Conservation (phyloP, 257 asterid species). For the Solanum habrochaites region DNA sequence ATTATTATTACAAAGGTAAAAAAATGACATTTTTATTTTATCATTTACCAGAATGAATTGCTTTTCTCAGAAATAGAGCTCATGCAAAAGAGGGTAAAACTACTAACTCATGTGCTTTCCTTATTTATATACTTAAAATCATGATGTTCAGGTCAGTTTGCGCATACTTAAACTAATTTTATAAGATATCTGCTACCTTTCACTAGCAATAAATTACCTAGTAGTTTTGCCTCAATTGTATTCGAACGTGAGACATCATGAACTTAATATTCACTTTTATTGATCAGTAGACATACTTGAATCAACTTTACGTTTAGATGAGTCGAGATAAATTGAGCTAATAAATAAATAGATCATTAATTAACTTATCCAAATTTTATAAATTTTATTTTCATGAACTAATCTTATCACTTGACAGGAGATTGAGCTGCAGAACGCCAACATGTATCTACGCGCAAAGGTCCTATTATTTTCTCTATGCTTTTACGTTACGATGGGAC, state of each 20-base stretch:
- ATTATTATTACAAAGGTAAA: not conserved
- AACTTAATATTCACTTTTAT: not conserved
- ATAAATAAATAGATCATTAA: not conserved
- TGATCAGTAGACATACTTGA: not conserved
- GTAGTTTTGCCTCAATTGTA: not conserved
- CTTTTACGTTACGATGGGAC: not conserved
- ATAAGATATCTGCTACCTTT: not conserved
- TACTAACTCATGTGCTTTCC: not conserved
- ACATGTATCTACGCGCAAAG: conserved; percentile 82
- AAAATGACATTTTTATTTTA: not conserved
- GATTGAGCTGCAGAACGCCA: conserved; percentile 77
- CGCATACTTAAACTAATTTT: not conserved
- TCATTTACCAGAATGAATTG: conserved; percentile 52
- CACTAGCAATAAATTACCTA: not conserved
- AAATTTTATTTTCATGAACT: not conserved
- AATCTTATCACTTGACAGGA: conserved; percentile 29
- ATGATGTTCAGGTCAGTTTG: not conserved
- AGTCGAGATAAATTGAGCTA: not conserved
- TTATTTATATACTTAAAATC: not conserved
- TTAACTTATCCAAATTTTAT: not conserved
- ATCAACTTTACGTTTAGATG: not conserved
- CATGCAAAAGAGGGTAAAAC: conserved; percentile 76
- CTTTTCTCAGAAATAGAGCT: conserved; percentile 81
- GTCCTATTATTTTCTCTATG: conserved; percentile 7
- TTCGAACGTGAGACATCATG: not conserved